Conservation (phyloP, 1,284 basidiomycete genomes). For the Filobasidium uniguttulatum region DNA sequence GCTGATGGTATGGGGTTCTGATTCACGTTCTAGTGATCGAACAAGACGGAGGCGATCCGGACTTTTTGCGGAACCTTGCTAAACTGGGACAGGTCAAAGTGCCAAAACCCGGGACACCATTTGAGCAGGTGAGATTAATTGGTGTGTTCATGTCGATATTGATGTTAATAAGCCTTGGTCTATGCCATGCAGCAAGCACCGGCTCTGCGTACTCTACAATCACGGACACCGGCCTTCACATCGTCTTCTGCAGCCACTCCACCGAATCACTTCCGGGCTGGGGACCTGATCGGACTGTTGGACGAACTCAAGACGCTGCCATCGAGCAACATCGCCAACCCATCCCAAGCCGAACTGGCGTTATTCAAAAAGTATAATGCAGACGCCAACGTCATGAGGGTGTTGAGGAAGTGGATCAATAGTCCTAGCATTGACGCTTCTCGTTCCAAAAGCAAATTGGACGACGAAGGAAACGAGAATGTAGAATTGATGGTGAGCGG, state of each 20-base stretch:
- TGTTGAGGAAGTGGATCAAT: slow-evolving; percentile 50
- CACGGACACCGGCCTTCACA: slow-evolving; percentile 39
- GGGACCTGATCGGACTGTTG: slow-evolving; percentile 48
- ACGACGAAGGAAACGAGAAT: slow-evolving; percentile 49
- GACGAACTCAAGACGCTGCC: slow-evolving; percentile 49
- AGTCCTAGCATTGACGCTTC: slow-evolving; percentile 52
- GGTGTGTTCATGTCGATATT: background rate
- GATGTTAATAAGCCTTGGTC: background rate
- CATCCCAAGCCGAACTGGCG: slow-evolving; percentile 39
- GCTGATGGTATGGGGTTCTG: too few relatives aligned
- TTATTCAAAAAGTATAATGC: slow-evolving; percentile 45
- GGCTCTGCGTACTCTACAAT: slow-evolving; percentile 29
- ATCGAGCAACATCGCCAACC: slow-evolving; percentile 39
- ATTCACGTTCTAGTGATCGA: slow-evolving; percentile 56
- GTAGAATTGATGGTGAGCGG: slow-evolving; percentile 45
- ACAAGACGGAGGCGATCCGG: slow-evolving; percentile 56
- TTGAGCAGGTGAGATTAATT: slow-evolving; percentile 41
- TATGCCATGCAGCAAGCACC: slow-evolving; percentile 19
- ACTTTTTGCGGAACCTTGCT: slow-evolving; percentile 57
- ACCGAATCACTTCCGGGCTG: slow-evolving; percentile 46
- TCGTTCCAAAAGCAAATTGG: slow-evolving; percentile 41
- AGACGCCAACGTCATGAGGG: slow-evolving; percentile 45
- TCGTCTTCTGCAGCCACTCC: slow-evolving; percentile 24
- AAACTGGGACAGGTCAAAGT: slow-evolving; percentile 59
- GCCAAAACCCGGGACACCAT: slow-evolving; percentile 45